These are phyloP conservation scores for Articulospora tetracladia DNA, from an alignment of 495 filamentous ascomycete species.

Conservation along the genomic window DNA sequence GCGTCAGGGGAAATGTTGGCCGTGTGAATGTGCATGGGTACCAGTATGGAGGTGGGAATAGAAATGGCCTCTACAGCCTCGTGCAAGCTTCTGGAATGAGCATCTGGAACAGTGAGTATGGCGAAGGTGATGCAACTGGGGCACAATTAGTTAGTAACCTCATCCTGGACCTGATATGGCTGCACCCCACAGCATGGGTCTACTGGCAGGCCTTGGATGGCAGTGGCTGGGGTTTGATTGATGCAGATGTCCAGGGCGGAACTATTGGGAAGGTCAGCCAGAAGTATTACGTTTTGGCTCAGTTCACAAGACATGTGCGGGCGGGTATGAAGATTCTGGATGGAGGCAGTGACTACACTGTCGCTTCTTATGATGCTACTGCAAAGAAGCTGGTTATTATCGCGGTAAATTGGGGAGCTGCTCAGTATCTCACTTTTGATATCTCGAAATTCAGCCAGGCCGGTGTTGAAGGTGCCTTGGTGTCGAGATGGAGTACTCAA, in stretches of 20 bases:
- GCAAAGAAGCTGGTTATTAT: conserved; percentile 32
- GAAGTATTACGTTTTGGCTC: conserved; percentile 35
- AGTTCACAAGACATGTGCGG: conserved; percentile 33
- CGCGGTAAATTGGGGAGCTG: conserved; percentile 32
- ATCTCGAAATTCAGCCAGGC: conserved; percentile 25
- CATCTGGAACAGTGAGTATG: conserved; percentile 39
- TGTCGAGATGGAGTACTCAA: conserved; percentile 33
- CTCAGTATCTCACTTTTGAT: conserved; percentile 36
- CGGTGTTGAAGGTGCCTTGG: conserved; percentile 25
- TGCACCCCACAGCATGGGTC: conserved; percentile 36
- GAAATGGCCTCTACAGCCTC: conserved; percentile 25
- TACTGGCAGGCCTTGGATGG: conserved; percentile 38
- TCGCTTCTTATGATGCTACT: conserved; percentile 32
- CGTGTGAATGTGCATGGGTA: conserved; percentile 39
- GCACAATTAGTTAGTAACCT: conserved; percentile 29
- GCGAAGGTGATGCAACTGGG: conserved; percentile 33
- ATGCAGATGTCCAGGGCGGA: conserved; percentile 28
- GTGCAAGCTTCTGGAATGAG: conserved; percentile 24
- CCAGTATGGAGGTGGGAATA: conserved; percentile 28
- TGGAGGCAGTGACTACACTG: conserved; percentile 28
- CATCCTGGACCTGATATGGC: conserved; percentile 33
- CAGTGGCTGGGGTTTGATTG: conserved; percentile 33
- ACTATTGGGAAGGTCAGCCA: conserved; percentile 26
- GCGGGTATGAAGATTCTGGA: conserved; percentile 34
- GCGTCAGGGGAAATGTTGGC: conserved; percentile 22